phyloP scores from a whole-genome alignment of 2,329 filamentous ascomycete species.

The Anisogramma anomala region DNA sequence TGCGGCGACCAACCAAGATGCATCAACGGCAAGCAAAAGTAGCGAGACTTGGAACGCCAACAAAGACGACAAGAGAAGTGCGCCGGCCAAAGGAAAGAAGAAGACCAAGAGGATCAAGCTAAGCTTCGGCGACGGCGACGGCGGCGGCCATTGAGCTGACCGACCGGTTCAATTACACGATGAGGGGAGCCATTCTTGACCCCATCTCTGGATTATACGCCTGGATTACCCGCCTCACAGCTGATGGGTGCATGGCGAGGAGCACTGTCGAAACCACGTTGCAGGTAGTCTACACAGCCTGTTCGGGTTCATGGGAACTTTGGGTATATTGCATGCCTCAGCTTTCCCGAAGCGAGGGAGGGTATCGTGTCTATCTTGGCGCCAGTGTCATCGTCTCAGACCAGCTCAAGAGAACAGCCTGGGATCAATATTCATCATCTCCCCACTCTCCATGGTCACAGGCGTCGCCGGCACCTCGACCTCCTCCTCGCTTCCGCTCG shows the following conservation, averaged over 20 bases:
- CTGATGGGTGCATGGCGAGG: too few species aligned
- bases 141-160: constrained; percentile 23
- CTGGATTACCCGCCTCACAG: too few species aligned
- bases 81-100: constrained; percentile 29
- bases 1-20: constrained; percentile 12
- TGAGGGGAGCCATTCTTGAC: too few species aligned
- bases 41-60: constrained; percentile 16
- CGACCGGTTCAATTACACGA: neutral
- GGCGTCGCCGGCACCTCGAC: neutral
- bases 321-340: neutral
- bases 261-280: too few species aligned
- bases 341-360: neutral
- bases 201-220: too few species aligned
- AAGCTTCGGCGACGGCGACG: constrained; percentile 53
- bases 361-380: neutral
- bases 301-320: too few species aligned
- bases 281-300: too few species aligned
- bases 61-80: constrained; percentile 19
- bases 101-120: constrained; percentile 55
- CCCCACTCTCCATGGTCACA: neutral
- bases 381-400: too few species aligned
- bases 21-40: constrained; percentile 7
- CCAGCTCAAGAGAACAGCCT: neutral
- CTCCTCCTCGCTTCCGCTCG: neutral
- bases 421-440: neutral